phyloP scores from a whole-genome alignment of 208 protist genomes.

The Phytomonas sp. region DNA sequence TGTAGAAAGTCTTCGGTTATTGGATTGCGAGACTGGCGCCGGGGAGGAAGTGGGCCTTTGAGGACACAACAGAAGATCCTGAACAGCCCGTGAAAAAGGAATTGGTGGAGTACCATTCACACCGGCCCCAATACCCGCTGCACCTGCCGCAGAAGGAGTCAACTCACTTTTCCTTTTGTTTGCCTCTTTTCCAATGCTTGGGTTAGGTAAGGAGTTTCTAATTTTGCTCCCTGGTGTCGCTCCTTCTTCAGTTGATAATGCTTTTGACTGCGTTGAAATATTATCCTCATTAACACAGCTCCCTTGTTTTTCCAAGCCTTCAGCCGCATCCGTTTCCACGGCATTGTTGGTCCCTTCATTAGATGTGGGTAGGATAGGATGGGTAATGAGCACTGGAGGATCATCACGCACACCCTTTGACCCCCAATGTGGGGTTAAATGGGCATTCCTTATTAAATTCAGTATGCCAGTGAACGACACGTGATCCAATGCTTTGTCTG shows the following conservation, averaged over 20 bases:
- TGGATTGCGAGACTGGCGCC: not conserved
- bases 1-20: not conserved
- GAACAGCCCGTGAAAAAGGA: not conserved
- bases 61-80: not conserved
- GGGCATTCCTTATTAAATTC: not conserved
- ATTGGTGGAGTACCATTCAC: not conserved
- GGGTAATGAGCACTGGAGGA: not conserved
- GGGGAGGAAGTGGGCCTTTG: not conserved
- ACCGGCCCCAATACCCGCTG: not conserved
- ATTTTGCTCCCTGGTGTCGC: not conserved
- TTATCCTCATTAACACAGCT: not conserved
- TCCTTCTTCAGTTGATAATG: not conserved
- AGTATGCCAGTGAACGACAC: not conserved
- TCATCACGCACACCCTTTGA: not conserved
- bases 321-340: not conserved
- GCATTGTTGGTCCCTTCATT: not conserved
- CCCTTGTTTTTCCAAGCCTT: not conserved
- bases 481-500: not conserved
- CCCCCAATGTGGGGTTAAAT: not conserved
- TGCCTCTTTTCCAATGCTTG: not conserved
- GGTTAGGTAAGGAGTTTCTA: not conserved
- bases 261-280: not conserved
- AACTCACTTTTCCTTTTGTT: conserved; percentile 7
- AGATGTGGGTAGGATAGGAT: not conserved
- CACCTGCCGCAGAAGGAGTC: not conserved